Conservation (phyloP, 2,329 filamentous ascomycete genomes). For the Parastagonospora nodorum region DNA sequence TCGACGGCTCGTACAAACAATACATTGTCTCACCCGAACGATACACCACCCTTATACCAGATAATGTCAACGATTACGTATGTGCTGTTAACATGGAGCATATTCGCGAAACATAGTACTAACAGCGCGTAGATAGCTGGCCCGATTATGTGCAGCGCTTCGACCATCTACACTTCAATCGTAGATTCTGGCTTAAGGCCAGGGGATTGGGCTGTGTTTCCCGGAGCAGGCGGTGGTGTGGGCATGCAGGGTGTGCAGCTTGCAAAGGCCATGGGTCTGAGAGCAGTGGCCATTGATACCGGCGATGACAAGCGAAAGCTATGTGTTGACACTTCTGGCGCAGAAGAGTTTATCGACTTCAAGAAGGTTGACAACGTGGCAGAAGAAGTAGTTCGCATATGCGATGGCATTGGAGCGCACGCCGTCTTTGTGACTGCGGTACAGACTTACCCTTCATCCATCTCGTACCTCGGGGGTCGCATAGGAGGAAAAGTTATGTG, state of each 20-base stretch:
- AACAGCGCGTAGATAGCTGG: constrained; percentile 51
- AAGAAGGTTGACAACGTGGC: constrained; percentile 39
- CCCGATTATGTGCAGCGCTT: constrained; percentile 65
- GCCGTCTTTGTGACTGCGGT: constrained; percentile 47
- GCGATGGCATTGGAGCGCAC: constrained; percentile 46
- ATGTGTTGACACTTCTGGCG: constrained; percentile 38
- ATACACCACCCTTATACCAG: constrained; percentile 61
- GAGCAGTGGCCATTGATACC: constrained; percentile 44
- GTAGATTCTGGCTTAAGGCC: constrained; percentile 56
- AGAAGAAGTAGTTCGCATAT: constrained; percentile 38
- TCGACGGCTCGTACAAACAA: constrained; percentile 60
- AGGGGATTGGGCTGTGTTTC: constrained; percentile 61
- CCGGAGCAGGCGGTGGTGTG: constrained; percentile 60
- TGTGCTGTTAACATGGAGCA: neutral
- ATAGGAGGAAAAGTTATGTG: constrained; percentile 60
- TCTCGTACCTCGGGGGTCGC: constrained; percentile 49
- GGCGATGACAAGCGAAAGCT: constrained; percentile 44
- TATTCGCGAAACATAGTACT: neutral
- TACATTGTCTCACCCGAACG: constrained; percentile 62
- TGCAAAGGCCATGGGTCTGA: constrained; percentile 47
- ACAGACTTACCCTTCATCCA: constrained; percentile 35
- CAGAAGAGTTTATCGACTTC: constrained; percentile 48
- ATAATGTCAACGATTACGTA: constrained; percentile 57
- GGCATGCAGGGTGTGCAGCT: constrained; percentile 62
- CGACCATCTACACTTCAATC: constrained; percentile 63